phyloP scores from a whole-genome alignment of 2,329 filamentous ascomycete genomes.

The Calycina herbarum region DNA sequence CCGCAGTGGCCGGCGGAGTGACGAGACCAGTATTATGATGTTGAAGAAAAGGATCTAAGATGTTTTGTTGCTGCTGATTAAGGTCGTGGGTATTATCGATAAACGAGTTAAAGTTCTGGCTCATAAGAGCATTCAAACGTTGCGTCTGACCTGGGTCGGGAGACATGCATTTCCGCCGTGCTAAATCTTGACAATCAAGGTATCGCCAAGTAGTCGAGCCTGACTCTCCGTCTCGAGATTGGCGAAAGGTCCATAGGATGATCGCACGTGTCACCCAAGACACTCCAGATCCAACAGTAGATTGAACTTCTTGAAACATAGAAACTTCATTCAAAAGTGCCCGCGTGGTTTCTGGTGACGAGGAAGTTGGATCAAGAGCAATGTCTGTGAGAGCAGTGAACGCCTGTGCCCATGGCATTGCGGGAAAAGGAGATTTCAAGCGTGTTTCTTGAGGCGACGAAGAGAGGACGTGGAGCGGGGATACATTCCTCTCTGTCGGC shows the following conservation, averaged over 20 bases:
- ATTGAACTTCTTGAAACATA: slow-evolving; percentile 69
- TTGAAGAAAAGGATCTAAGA: slow-evolving; percentile 53
- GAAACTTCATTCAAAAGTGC: slow-evolving; percentile 61
- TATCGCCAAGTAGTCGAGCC: slow-evolving; percentile 62
- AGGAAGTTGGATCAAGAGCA: slow-evolving; percentile 41
- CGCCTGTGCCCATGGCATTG: slow-evolving; percentile 34
- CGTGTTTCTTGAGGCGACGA: slow-evolving; percentile 24
- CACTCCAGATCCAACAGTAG: slow-evolving; percentile 46
- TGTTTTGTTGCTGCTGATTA: slow-evolving; percentile 33
- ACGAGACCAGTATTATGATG: slow-evolving; percentile 44
- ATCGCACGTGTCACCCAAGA: slow-evolving; percentile 58
- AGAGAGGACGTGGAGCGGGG: slow-evolving; percentile 23
- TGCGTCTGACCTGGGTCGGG: slow-evolving; percentile 44
- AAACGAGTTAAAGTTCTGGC: slow-evolving; percentile 56
- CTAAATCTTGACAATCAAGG: slow-evolving; percentile 40
- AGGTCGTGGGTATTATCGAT: slow-evolving; percentile 36
- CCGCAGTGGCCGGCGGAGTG: slow-evolving; percentile 57
- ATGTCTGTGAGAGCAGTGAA: slow-evolving; percentile 31
- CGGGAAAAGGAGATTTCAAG: slow-evolving; percentile 35
- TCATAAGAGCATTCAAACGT: slow-evolving; percentile 56
- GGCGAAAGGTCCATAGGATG: slow-evolving; percentile 64
- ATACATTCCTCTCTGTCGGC: slow-evolving; percentile 29
- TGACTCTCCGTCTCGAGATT: slow-evolving; percentile 49
- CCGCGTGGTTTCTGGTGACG: slow-evolving; percentile 40
- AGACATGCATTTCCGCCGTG: slow-evolving; percentile 32